Base-by-base conservation (phyloP, 805 yeast genomes). In the Candida koratica region DNA sequence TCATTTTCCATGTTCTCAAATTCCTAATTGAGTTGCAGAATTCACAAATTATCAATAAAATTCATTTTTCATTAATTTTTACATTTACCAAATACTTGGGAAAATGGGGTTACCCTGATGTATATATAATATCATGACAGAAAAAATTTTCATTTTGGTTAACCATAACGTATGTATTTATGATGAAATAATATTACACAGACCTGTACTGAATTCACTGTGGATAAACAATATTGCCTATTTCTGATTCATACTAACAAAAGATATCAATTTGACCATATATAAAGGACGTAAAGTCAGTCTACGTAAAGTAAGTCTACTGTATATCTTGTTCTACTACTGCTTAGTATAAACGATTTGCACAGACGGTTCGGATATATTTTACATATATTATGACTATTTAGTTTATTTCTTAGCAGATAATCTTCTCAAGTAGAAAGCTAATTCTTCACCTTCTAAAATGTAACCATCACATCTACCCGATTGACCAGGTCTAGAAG, bases 381-480 rank as follows among this genome's bases (percentile, higher is more conserved):
- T 9, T 25, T 25, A 32, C 35, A 24, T 24, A 25, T 17, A 32
- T 32, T 22, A 28, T 22, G 32, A 34, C 28, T 22, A 23, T 31
- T 29, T 29, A 29, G 32, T 28, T 82, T 88, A 90, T 84, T 90
- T 93, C 89, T 93, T 90, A 71, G 96, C 94, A 73, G 96, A 81
- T 76, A 93, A 80, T 87, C 96, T 90, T 84, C 96, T 88, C 73
- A 93, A 83, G 96, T 93, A 93, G 95, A 93, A 93, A 72, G 97
- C 97, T 75, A 93, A 87, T 79, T 93, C 98, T 73, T 93, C 98
- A 77, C 98, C 98, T 81, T 93, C 98, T 72, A 93, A 85, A 77
- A 93, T 84, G 94, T 93, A 93, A 77, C 98, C 98, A 73, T 93
- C 98, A 77, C 88, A 83, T 80, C 98, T 94, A 75, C 98, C 98